Evolutionary conservation across 164 flowering plant species (phyloP).

Genomic region (Taxillus chinensis): DNA sequence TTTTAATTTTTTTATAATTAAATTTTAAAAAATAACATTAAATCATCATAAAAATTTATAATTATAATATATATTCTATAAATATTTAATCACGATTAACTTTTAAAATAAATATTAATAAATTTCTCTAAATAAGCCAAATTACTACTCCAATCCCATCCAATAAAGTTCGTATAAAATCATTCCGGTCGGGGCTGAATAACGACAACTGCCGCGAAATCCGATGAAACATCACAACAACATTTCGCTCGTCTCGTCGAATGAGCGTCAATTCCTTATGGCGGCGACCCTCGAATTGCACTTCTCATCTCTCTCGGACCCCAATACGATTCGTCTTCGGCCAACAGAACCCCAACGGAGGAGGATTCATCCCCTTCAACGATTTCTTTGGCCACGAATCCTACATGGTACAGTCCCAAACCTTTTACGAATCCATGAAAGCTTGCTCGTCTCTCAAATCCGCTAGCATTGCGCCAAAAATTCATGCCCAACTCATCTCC

Average conservation of each 20-base stretch:
- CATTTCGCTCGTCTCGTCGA: background rate
- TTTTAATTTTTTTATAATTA: no score
- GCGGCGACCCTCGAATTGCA: conserved; percentile 5
- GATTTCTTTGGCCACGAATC: conserved; percentile 5
- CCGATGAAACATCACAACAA: conserved; percentile 8
- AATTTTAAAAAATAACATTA: no score
- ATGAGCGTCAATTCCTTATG: conserved; percentile 20
- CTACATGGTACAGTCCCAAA: conserved; percentile 25
- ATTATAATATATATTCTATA: no score
- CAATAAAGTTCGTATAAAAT: no score
- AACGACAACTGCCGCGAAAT: background rate
- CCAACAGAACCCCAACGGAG: conserved; percentile 1
- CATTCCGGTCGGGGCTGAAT: no score
- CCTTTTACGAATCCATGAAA: conserved; percentile 29
- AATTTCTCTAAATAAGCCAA: no score
- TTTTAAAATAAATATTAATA: no score
- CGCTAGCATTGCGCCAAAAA: conserved; percentile 12
- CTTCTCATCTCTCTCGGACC: conserved; percentile 1
- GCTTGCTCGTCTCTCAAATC: conserved; percentile 16
- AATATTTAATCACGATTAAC: no score
- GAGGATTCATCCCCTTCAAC: conserved; percentile 2
- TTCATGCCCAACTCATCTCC: conserved; percentile 33
- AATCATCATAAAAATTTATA: no score
- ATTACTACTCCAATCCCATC: no score
- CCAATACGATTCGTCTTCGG: conserved; percentile 5